Evolutionary conservation across 164 flowering plant genomes (phyloP).

Genomic region (Magnolia kwangsiensis): DNA sequence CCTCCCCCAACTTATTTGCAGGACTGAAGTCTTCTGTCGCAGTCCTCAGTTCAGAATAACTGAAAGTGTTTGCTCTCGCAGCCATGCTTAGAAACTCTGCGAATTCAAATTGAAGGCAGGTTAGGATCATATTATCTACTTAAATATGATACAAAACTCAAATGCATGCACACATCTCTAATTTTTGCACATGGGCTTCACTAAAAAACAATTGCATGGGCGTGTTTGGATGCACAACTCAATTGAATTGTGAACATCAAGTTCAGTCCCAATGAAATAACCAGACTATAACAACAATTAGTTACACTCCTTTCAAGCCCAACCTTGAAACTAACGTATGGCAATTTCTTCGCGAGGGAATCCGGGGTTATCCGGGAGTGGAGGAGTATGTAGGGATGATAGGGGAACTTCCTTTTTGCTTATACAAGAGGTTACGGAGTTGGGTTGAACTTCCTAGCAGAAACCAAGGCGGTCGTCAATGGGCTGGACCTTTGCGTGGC

Average conservation of each 20-base stretch:
- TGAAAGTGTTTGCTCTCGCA: slow-evolving; percentile 55
- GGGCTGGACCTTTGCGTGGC: no score
- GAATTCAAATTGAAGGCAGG: slow-evolving; percentile 8
- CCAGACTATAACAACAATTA: neutral
- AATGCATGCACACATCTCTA: no score
- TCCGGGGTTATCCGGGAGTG: no score
- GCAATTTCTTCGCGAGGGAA: neutral
- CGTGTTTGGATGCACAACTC: neutral
- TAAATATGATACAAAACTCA: no score
- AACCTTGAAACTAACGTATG: neutral
- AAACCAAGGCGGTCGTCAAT: no score
- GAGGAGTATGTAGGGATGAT: no score
- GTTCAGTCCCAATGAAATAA: neutral
- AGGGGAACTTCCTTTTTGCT: no score
- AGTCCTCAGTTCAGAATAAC: slow-evolving; percentile 55
- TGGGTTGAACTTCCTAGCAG: no score
- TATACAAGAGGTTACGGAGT: no score
- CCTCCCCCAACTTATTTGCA: slow-evolving; percentile 81
- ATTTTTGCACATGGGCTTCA: no score
- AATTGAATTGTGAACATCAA: neutral
- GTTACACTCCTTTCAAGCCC: neutral
- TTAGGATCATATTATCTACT: neutral
- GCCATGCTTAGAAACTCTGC: slow-evolving; percentile 63
- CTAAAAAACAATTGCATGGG: no score
- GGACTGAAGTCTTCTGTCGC: slow-evolving; percentile 67